Evolutionary conservation across 345 rosid genomes (phyloP).

Genomic region (Trapa bicornis): DNA sequence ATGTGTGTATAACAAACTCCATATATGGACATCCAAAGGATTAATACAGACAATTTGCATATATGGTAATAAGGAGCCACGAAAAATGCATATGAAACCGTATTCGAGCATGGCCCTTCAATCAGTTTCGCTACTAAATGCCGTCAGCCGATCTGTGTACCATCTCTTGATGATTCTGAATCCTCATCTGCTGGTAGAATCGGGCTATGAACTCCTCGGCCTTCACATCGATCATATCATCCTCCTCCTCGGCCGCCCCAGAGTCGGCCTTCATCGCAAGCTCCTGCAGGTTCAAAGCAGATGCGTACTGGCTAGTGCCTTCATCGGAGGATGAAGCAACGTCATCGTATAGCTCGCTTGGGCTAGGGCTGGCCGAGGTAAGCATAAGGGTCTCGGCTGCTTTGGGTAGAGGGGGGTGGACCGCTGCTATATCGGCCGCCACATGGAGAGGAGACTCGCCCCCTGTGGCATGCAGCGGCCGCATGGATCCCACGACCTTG

Average conservation of each 20-base stretch:
- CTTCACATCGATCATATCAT: slow-evolving; percentile 58
- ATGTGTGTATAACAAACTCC: no score
- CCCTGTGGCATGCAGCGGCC: slow-evolving; percentile 29
- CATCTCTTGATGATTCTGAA: slow-evolving; percentile 14
- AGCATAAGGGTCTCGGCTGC: neutral
- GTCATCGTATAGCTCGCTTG: slow-evolving; percentile 16
- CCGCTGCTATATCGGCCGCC: neutral
- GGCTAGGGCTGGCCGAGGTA: neutral
- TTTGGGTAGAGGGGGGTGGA: neutral
- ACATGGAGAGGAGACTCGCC: slow-evolving; percentile 16
- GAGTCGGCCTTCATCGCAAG: slow-evolving; percentile 3
- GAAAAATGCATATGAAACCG: no score
- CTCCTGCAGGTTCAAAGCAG: slow-evolving; percentile 33
- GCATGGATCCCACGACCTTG: slow-evolving; percentile 36
- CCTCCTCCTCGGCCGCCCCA: neutral
- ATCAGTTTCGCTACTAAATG: neutral
- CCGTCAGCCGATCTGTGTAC: neutral
- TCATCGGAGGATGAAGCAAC: slow-evolving; percentile 11
- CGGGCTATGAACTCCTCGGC: slow-evolving; percentile 56
- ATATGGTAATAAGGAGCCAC: no score
- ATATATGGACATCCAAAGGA: no score
- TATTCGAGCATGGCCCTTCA: no score
- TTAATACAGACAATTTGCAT: no score
- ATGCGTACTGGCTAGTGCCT: slow-evolving; percentile 28
- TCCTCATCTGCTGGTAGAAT: slow-evolving; percentile 49